Conservation (phyloP, 2,329 filamentous ascomycete species). For the Trichoderma gracile region DNA sequence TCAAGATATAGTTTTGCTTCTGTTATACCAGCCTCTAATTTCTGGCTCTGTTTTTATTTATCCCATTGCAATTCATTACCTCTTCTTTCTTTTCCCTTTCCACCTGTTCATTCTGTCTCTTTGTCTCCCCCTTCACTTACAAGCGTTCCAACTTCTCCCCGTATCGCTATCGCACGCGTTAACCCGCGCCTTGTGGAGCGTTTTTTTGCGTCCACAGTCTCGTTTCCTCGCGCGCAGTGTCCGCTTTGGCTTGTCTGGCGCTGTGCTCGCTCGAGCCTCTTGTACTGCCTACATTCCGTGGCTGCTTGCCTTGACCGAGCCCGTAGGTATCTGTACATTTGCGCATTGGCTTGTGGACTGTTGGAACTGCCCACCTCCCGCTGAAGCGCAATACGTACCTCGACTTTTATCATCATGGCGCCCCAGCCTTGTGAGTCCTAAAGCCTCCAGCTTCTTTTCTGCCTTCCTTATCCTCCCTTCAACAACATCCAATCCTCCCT, state of each 20-base stretch:
- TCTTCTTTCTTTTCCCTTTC: neutral
- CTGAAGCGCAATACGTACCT: conserved; percentile 8
- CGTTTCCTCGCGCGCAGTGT: conserved; percentile 2
- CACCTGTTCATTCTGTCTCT: neutral
- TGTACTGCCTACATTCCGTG: conserved; percentile 19
- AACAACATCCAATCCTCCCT: neutral
- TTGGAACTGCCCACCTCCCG: too few species aligned
- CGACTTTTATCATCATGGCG: conserved; percentile 32
- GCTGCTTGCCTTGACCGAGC: neutral
- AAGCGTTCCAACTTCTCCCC: conserved; percentile 1
- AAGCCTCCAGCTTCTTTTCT: conserved; percentile 11
- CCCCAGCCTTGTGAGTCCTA: conserved; percentile 36
- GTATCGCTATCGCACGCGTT: conserved; percentile 16
- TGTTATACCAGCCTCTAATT: neutral
- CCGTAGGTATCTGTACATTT: conserved; percentile 14
- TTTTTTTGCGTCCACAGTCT: neutral
- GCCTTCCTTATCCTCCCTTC: conserved; percentile 17
- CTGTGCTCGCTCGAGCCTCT: neutral
- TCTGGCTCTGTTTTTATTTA: too few species aligned
- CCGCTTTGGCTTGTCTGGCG: conserved; percentile 9
- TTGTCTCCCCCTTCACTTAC: neutral
- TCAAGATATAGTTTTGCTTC: neutral
- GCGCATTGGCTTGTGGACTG: neutral
- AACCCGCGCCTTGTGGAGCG: conserved; percentile 23
- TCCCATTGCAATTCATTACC: neutral